These are phyloP conservation scores for Chlorella sorokiniana DNA, from an alignment of 139 green algal species.

Conservation along the genomic window DNA sequence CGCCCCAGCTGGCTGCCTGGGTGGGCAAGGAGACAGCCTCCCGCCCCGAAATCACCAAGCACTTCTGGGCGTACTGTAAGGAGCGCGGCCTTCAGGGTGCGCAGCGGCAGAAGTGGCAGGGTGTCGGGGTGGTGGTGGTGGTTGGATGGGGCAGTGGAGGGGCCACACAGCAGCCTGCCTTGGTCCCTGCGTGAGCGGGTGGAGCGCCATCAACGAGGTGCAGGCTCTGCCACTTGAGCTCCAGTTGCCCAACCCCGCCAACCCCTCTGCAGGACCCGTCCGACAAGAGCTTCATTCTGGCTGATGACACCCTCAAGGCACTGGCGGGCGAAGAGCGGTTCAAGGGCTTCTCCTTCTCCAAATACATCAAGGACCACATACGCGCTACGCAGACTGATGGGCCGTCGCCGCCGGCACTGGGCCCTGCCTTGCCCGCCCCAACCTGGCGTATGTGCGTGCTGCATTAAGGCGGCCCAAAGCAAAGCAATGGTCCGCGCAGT, in stretches of 20 bases:
- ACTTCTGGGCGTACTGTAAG: slow-evolving; percentile 63
- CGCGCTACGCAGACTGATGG: slow-evolving; percentile 4
- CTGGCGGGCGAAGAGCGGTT: slow-evolving; percentile 55
- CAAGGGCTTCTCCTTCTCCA: slow-evolving; percentile 54
- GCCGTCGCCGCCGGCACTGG: not conserved
- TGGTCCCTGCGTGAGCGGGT: no score
- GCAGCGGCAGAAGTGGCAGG: no score
- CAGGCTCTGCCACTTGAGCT: not conserved
- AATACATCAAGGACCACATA: slow-evolving; percentile 55
- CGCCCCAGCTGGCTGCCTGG: slow-evolving; percentile 52
- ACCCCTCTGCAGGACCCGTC: slow-evolving; percentile 44
- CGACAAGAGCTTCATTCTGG: slow-evolving; percentile 35
- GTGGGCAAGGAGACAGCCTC: slow-evolving; percentile 42
- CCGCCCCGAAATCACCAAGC: slow-evolving; percentile 56
- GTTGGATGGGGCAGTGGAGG: no score
- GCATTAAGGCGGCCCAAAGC: no score
- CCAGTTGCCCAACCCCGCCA: not conserved
- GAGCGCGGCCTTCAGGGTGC: slow-evolving; percentile 30
- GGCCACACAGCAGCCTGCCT: no score
- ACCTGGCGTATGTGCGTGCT: no score
- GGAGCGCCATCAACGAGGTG: no score
- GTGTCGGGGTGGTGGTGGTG: no score
- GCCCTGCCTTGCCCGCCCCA: no score
- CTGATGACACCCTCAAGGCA: slow-evolving; percentile 39
- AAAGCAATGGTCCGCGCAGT: no score